Conservation (phyloP, 768 basidiomycete species). For the Hygrophoropsis aurantiaca region DNA sequence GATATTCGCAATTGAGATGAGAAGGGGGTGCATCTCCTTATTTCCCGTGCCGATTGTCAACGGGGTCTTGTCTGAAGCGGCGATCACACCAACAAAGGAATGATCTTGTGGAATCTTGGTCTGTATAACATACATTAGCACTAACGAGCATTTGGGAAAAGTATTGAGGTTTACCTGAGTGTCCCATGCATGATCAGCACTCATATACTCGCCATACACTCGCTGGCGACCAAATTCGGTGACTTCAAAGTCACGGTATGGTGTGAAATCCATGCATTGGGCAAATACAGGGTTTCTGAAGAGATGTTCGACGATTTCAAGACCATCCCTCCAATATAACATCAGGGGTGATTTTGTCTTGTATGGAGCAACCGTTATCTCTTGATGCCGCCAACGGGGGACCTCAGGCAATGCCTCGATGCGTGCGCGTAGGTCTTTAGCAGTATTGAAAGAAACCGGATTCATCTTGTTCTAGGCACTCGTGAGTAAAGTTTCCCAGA, state of each 20-base stretch:
- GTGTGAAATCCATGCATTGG: constrained; percentile 1
- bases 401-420: constrained; percentile 3
- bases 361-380: constrained; percentile 6
- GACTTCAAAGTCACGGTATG: constrained; percentile 12
- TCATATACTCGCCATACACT: neutral
- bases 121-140: too few species aligned
- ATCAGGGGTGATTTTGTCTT: constrained; percentile 3
- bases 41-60: constrained; percentile 30
- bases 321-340: constrained; percentile 12
- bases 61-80: constrained; percentile 32
- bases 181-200: neutral
- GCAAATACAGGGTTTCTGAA: neutral
- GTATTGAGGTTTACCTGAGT: neutral
- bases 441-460: neutral
- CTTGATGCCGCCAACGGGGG: constrained; percentile 3
- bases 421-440: too few species aligned
- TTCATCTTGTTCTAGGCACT: neutral
- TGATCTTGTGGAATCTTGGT: constrained; percentile 19
- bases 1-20: constrained; percentile 33
- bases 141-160: neutral
- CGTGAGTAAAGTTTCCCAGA: too few species aligned
- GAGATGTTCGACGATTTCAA: neutral
- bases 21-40: constrained; percentile 25
- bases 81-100: constrained; percentile 26
- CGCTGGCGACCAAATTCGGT: neutral